Percentiles rank a stretch among this genome's conserved stretches.
Evolutionary conservation across 805 yeast species (phyloP).

Genomic region (Saccharomycopsis olivae): DNA sequence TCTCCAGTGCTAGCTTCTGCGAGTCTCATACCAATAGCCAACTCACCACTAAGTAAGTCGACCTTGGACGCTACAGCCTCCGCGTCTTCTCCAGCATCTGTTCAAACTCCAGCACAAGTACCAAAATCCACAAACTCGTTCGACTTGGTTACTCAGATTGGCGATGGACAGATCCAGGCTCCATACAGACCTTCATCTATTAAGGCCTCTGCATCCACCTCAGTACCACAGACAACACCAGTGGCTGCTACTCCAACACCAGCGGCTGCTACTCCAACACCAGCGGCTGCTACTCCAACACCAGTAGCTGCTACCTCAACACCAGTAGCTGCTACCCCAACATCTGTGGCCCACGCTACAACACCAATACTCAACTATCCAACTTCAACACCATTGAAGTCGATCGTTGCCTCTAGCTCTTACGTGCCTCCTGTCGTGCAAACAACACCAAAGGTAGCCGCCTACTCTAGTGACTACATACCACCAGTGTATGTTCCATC

Average conservation of each 20-base stretch:
- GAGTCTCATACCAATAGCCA: too few species aligned
- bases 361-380: background rate
- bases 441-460: too few species aligned
- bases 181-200: background rate
- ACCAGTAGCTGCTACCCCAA: background rate
- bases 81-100: constrained; percentile 1
- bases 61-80: too few species aligned
- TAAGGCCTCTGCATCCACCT: background rate
- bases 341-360: too few species aligned
- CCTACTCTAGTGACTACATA: too few species aligned
- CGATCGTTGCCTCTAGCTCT: too few species aligned
- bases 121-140: background rate
- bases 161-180: constrained; percentile 19
- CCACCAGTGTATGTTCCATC: too few species aligned
- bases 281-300: background rate
- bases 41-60: too few species aligned
- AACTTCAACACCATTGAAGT: too few species aligned
- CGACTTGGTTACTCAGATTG: constrained; percentile 13
- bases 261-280: background rate
- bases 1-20: too few species aligned
- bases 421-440: too few species aligned
- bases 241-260: background rate
- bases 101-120: background rate
- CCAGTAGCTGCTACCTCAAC: background rate
- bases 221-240: too few species aligned